phyloP scores from a whole-genome alignment of 805 yeast genomes.

The Hanseniaspora singularis region DNA sequence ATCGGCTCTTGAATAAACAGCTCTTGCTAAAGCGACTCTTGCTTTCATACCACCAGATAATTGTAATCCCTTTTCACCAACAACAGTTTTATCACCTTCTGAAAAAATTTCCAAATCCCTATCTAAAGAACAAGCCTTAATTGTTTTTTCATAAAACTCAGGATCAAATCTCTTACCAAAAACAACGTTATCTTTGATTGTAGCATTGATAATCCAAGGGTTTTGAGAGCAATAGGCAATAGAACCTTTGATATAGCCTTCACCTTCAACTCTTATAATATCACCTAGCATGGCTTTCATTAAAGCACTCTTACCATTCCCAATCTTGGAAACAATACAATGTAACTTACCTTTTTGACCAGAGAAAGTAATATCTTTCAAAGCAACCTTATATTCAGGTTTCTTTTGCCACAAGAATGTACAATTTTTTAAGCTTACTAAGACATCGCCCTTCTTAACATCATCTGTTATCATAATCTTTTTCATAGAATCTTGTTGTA shows the following conservation, averaged over 20 bases:
- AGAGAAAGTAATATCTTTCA: slow-evolving; percentile 46
- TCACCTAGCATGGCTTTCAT: slow-evolving; percentile 75
- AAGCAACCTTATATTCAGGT: slow-evolving; percentile 57
- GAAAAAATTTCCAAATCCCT: slow-evolving; percentile 71
- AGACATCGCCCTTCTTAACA: slow-evolving; percentile 53
- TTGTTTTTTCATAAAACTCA: slow-evolving; percentile 64
- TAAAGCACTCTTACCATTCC: slow-evolving; percentile 78
- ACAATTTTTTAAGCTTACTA: slow-evolving; percentile 50
- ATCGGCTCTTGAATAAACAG: slow-evolving; percentile 90
- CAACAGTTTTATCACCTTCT: slow-evolving; percentile 82
- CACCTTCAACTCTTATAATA: slow-evolving; percentile 61
- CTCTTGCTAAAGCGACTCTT: slow-evolving; percentile 84
- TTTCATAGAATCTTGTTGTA: slow-evolving; percentile 63
- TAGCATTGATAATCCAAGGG: slow-evolving; percentile 95
- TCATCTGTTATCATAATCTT: slow-evolving; percentile 31
- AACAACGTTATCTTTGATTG: slow-evolving; percentile 78
- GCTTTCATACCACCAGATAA: slow-evolving; percentile 98
- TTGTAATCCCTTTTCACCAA: slow-evolving; percentile 95
- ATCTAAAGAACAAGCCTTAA: slow-evolving; percentile 77
- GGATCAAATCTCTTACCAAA: slow-evolving; percentile 81
- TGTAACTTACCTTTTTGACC: slow-evolving; percentile 67
- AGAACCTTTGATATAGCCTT: slow-evolving; percentile 58
- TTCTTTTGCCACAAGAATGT: slow-evolving; percentile 70
- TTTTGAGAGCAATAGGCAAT: slow-evolving; percentile 85
- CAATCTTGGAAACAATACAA: slow-evolving; percentile 84